Evolutionary conservation across 768 basidiomycete species (phyloP).

Genomic region (Asterophora parasitica): DNA sequence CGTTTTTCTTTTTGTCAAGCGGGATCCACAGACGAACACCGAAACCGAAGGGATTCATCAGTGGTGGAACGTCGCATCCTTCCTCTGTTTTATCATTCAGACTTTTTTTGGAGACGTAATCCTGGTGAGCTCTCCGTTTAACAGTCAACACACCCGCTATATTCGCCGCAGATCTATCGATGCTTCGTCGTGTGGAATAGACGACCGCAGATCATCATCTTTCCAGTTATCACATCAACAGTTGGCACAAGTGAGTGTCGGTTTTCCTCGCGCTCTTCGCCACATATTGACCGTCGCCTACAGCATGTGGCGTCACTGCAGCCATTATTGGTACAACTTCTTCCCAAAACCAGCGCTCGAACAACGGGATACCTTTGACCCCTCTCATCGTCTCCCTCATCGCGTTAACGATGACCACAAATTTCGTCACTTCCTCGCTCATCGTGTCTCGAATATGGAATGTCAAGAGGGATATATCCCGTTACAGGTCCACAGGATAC

Average conservation of each 20-base stretch:
- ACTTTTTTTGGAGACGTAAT: constrained; percentile 11
- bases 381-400: constrained; percentile 10
- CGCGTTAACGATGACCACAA: constrained; percentile 11
- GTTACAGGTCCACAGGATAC: constrained; percentile 6
- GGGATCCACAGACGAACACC: constrained; percentile 4
- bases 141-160: background rate
- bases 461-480: constrained; percentile 10
- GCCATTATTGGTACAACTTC: constrained; percentile 1
- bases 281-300: background rate
- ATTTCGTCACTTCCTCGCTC: constrained; percentile 11
- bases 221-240: constrained; percentile 8
- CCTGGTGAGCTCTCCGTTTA: constrained; percentile 2
- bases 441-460: constrained; percentile 15
- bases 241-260: constrained; percentile 3
- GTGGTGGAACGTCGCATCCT: constrained; percentile 10
- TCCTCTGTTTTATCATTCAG: constrained; percentile 6
- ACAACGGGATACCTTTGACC: background rate
- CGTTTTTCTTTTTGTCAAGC: background rate
- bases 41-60: constrained; percentile 3
- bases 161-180: constrained; percentile 10
- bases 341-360: background rate
- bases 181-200: constrained; percentile 12
- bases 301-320: constrained; percentile 10
- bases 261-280: background rate
- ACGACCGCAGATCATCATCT: background rate